phyloP scores from a whole-genome alignment of 345 rosid species.

The Aquilaria yunnanensis region DNA sequence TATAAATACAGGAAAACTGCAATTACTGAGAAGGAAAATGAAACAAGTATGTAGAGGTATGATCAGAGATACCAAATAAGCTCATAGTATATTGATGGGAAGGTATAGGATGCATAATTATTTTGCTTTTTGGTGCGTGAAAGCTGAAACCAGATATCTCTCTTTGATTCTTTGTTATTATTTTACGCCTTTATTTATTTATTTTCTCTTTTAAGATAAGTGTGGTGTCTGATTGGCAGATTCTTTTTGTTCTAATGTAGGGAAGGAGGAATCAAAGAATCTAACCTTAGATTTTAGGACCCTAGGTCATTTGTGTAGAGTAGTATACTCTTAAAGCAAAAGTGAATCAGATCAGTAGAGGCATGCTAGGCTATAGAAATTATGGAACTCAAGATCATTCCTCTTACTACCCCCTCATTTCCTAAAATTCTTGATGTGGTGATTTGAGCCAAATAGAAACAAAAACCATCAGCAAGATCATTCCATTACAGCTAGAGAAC shows the following conservation, averaged over 20 bases:
- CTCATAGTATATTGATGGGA: conserved; percentile 9
- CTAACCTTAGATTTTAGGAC: conserved; percentile 51
- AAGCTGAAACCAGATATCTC: conserved; percentile 25
- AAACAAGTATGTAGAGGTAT: too few relatives aligned
- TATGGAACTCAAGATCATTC: conserved; percentile 8
- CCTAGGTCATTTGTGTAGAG: neutral
- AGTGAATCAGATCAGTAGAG: conserved; percentile 24
- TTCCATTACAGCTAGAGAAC: conserved; percentile 25
- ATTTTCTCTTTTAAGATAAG: conserved; percentile 17
- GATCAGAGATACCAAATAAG: too few relatives aligned
- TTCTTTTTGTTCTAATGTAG: conserved; percentile 66
- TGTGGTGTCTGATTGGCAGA: conserved; percentile 55
- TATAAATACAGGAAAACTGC: too few relatives aligned
- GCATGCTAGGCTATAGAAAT: conserved; percentile 3
- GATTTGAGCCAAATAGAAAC: conserved; percentile 17
- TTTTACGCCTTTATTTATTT: conserved; percentile 8
- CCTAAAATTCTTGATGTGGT: neutral
- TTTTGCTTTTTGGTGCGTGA: conserved; percentile 25
- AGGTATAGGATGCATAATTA: conserved; percentile 23
- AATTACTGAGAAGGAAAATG: too few relatives aligned
- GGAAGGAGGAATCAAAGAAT: conserved; percentile 67
- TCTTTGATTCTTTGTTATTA: conserved; percentile 6
- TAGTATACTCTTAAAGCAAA: too few relatives aligned
- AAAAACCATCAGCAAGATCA: conserved; percentile 11
- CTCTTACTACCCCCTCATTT: neutral